Base-by-base conservation (phyloP, 192 early-diverging fungal species). In the Spinellus fusiger region DNA sequence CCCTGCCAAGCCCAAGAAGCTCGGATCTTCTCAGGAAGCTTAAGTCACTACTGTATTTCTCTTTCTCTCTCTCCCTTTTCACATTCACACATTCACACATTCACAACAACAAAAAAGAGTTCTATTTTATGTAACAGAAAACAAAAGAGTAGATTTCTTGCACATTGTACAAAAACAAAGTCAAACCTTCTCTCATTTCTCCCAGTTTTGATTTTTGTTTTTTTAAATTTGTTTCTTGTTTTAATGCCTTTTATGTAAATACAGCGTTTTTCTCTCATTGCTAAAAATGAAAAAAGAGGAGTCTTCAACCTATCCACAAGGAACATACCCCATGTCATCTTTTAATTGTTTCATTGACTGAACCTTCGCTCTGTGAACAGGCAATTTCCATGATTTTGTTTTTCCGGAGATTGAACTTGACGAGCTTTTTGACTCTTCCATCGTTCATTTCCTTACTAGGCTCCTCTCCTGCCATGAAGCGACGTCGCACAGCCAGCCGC, bases 1-100 rank as follows among this genome's bases (percentile, higher is more conserved):
- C 46, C 86, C 86, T 54, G 79, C 84, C 75, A 89, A 89, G 77
- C 56, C 49, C 32, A 67, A 76, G 57, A 74, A 75, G 60, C 53
- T 47, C 18, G 70, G 61, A 59, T 67, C 62, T 51, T 66, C 68
- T 52, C 74, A 72, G 62, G 73, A 74, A 48, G 48, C 66, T 63
- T 74, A 74, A 73, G 47, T 56, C 25, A 3, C 34, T n/a, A 38
- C 38, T 56, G 34, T 55, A 37, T 37, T 38, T 38, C 50, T 52
- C 31, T 52, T 52, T 28, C 50, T 52, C 35, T 55, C 54, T 34
- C 31, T 37, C 23, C 18, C 35, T 55, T 55, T 55, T n/a, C n/a
- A n/a, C n/a, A n/a, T n/a, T n/a, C n/a, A n/a, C 13, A 9, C 13
- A 37, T 37, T 9, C 13, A 37, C 13, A 37, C 13, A 37, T 37